Evolutionary conservation across 2,329 filamentous ascomycete genomes (phyloP).

Genomic region (Arthroderma sp.): DNA sequence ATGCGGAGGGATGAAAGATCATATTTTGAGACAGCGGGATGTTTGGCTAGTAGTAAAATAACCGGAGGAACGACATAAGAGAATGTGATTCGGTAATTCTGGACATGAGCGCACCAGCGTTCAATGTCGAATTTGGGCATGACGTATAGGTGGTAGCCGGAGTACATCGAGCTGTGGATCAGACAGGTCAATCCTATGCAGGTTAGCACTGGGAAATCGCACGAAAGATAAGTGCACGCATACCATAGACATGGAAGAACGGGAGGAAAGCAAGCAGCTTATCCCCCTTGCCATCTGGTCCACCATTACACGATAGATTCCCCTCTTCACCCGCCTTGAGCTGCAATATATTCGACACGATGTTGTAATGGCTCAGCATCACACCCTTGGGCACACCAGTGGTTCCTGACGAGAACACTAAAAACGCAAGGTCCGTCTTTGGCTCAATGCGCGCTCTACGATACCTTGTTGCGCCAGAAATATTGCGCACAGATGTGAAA

Average conservation of each 20-base stretch:
- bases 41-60: conserved; percentile 66
- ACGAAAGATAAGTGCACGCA: conserved; percentile 17
- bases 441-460: conserved; percentile 53
- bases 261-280: conserved; percentile 67
- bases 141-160: conserved; percentile 55
- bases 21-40: conserved; percentile 66
- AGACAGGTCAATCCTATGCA: conserved; percentile 54
- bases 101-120: conserved; percentile 62
- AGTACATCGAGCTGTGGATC: conserved; percentile 55
- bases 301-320: conserved; percentile 47
- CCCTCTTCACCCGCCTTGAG: conserved; percentile 41
- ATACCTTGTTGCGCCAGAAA: conserved; percentile 47
- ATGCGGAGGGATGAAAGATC: conserved; percentile 67
- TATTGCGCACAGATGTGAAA: conserved; percentile 58
- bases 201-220: conserved; percentile 10
- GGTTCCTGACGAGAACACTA: conserved; percentile 83
- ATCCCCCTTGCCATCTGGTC: conserved; percentile 53
- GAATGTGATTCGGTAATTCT: conserved; percentile 63
- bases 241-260: conserved; percentile 84
- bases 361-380: conserved; percentile 70
- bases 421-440: conserved; percentile 62
- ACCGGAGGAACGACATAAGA: conserved; percentile 76
- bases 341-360: conserved; percentile 61
- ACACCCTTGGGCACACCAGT: conserved; percentile 89
- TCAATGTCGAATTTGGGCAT: conserved; percentile 74